Base-by-base conservation (phyloP, 2,329 filamentous ascomycete species). In the Penicillium aurantiogriseum region DNA sequence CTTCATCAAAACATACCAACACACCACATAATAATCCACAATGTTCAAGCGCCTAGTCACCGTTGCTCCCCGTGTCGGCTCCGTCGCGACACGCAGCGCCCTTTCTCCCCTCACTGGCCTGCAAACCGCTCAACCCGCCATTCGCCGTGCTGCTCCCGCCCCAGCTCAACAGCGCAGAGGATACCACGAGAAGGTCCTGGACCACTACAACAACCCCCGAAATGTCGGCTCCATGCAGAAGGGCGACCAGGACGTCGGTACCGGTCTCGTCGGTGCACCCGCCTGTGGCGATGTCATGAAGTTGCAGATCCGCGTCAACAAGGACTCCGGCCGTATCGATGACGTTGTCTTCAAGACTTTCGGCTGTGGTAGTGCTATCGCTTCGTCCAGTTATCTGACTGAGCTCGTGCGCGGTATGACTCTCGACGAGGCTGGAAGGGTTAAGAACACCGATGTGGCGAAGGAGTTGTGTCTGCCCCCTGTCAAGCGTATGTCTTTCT, bases 331-430 rank as follows among this genome's bases (percentile, higher is more conserved):
- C 75, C 93, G 87, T 67, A 97, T 97, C 74, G 88, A 87, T 68
- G 93, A 97, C 69, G 92, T 96, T 74, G 94, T 95, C 79, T 97
- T 97, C 85, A 97, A 97, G 87, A 97, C 92, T 0, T 97, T 97
- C 73, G 92, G 92, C 51, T 97, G 92, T 75, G 92, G 92, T 54
- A 92, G 88, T 31, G 94, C 94, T 64, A 99, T 99, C 77, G 94
- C 94, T 43, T 93, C 89, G 63, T 95, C 90, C 58, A 94, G 89
- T 72, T 99, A 99, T 75, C 79, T 99, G 69, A 99, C 94, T 9
- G 92, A 96, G 78, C 81, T 99, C 59, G 92, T 99, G 62, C 86
- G 91, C 63, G 94, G 94, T 60, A 99, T 97, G 93, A 96, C 89
- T 15, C 79, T 99, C 65, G 94, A 99, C 69, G 91, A 99, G 75